Base-by-base conservation (phyloP, 306 rosid species). In the Quercus ilex region DNA sequence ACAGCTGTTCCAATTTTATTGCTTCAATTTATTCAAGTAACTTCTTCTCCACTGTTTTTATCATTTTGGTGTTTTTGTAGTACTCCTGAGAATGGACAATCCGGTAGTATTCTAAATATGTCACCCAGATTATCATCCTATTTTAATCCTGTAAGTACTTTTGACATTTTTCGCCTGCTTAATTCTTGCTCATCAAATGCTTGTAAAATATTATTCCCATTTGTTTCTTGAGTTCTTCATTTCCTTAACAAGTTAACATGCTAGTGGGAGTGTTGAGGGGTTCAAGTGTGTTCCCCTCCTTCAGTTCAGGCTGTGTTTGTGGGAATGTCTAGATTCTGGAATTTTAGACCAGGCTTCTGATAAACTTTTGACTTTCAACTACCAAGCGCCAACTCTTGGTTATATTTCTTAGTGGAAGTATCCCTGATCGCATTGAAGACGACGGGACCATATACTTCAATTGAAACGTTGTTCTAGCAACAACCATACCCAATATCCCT, bases 111-210 rank as follows among this genome's bases (percentile, higher is more conserved):
- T 15, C 28, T 77, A 4, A 55, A 46, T 56, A 82, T 63, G 78
- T 77, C 85, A 17, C 81, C 85, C 18, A 55, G 59, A 52, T 64
- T 76, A 1, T 71, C 75, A 23, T 70, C 77, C 74, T 71, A 59
- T 57, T 81, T 70, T 25, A 60, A 62, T 49, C 78, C 81, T 26
- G 81, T 77, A 71, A 71, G 77, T 23, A 46, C 7, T 19, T 46
- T 43, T 74, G 3, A 12, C 15, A 55, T 38, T 60, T 55, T 11
- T 33, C n/a, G 51, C 71, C 26, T 18, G 46, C 26, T 74, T 38
- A 21, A 57, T 41, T 41, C 69, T 62, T 53, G 71, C 58, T 55
- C 33, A 21, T 57, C 28, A 21, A 58, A 23, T n/a, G 52, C 25
- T 25, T 28, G 63, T 30, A 35, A 67, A 5, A 33, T 67, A 21